Conservation (phyloP, 169 alveolate species). For the Neospora caninum region DNA sequence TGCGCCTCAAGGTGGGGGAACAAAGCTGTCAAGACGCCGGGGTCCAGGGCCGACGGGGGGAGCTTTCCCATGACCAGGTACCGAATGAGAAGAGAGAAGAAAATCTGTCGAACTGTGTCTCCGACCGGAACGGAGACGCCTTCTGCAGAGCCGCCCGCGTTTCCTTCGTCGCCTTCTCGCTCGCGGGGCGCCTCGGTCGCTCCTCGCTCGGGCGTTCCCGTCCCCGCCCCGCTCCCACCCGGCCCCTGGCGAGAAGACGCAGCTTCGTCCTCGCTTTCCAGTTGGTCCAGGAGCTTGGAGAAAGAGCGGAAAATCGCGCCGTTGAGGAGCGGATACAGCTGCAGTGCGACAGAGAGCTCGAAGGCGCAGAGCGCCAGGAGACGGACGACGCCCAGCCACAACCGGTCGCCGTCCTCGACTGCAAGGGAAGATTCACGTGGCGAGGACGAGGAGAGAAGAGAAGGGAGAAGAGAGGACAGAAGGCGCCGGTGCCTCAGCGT, state of each 20-base stretch:
- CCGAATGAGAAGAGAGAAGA: background rate
- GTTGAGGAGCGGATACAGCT: constrained; percentile 2
- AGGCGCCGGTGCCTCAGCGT: background rate
- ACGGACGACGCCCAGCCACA: background rate
- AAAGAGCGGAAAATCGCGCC: background rate
- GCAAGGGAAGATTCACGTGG: background rate
- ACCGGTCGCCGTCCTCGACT: background rate
- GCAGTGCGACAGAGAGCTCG: background rate
- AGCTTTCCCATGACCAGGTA: background rate
- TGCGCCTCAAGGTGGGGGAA: background rate
- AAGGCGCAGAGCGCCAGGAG: background rate
- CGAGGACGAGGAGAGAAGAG: background rate
- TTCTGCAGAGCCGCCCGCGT: background rate
- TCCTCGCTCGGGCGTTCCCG: too few species aligned
- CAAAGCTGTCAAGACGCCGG: background rate
- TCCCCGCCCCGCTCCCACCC: too few species aligned
- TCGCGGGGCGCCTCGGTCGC: too few species aligned
- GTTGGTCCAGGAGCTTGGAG: background rate
- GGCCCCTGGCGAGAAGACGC: background rate
- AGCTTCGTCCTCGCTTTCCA: background rate
- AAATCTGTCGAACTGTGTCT: background rate
- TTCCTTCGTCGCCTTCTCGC: too few species aligned
- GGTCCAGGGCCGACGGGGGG: background rate
- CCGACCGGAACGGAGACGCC: background rate
- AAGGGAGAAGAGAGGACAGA: background rate